A percentile compares a stretch with the other conserved stretches of the same genome.
phyloP scores from a whole-genome alignment of 164 flowering plant species.

The Paratinospora sagittata region DNA sequence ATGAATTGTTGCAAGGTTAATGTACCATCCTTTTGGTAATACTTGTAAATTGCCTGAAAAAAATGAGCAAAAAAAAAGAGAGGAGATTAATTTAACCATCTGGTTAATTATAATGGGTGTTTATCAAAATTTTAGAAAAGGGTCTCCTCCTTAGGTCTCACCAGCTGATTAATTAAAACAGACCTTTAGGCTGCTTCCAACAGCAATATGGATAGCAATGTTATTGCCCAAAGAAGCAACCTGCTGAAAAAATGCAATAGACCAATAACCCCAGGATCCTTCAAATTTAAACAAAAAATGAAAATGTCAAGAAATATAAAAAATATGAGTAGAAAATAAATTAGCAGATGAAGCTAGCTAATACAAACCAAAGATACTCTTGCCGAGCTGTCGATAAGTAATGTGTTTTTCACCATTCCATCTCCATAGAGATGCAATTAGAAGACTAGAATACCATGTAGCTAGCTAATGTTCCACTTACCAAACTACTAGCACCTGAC shows the following conservation, averaged over 20 bases:
- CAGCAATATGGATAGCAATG: too few relatives aligned
- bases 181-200: constrained; percentile 63
- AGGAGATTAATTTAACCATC: too few relatives aligned
- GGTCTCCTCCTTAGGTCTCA: not conserved
- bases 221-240: too few relatives aligned
- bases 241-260: too few relatives aligned
- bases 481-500: constrained; percentile 49
- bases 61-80: not conserved
- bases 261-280: too few relatives aligned
- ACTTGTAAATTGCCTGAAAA: constrained; percentile 48
- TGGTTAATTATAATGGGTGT: too few relatives aligned
- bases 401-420: constrained; percentile 55
- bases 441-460: constrained; percentile 58
- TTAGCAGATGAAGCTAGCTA: too few relatives aligned
- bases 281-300: too few relatives aligned
- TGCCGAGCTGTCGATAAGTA: constrained; percentile 44
- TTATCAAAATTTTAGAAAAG: too few relatives aligned
- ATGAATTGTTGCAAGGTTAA: constrained; percentile 53
- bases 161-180: constrained; percentile 13
- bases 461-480: constrained; percentile 41
- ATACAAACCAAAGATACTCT: too few relatives aligned
- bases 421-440: constrained; percentile 51
- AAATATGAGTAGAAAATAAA: too few relatives aligned
- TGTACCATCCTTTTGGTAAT: constrained; percentile 33
- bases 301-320: too few relatives aligned